A percentile compares a stretch with the other conserved stretches of the same genome.
Evolutionary conservation across 495 filamentous ascomycete species (phyloP).

Genomic region (Penicillium roqueforti): DNA sequence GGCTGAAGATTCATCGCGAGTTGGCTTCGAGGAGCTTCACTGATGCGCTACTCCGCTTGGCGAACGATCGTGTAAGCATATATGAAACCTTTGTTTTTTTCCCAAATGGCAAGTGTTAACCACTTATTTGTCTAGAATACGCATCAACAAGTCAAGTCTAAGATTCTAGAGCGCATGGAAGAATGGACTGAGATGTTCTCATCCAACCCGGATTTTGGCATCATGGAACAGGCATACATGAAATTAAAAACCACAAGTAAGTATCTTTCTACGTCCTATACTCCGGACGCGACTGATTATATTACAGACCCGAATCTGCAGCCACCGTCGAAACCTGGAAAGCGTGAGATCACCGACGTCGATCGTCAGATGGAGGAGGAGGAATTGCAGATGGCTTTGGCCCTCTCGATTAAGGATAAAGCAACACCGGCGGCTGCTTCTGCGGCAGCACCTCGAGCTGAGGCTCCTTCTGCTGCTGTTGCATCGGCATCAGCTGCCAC

Average conservation of each 20-base stretch:
- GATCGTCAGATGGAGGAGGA: conserved; percentile 97
- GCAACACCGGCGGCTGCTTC: neutral
- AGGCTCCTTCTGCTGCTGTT: conserved; percentile 25
- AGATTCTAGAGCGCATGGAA: conserved; percentile 93
- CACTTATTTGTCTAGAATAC: conserved; percentile 58
- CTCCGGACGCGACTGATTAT: conserved; percentile 1
- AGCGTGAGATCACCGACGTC: conserved; percentile 80
- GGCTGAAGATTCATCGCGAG: conserved; percentile 85
- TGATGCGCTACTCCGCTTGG: conserved; percentile 85
- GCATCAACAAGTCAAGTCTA: conserved; percentile 92
- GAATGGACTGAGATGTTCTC: conserved; percentile 96
- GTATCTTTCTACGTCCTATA: conserved; percentile 8
- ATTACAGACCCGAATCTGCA: conserved; percentile 78
- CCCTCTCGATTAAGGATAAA: conserved; percentile 84
- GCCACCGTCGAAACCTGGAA: conserved; percentile 86
- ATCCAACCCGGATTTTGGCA: conserved; percentile 84
- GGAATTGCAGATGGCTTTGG: conserved; percentile 93
- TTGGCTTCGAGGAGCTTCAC: conserved; percentile 93
- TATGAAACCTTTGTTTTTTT: neutral
- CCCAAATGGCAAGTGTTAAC: neutral
- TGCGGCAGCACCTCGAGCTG: conserved; percentile 22
- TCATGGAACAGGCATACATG: conserved; percentile 95
- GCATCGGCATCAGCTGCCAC: conserved; percentile 27
- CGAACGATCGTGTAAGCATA: conserved; percentile 66
- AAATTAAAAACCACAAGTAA: conserved; percentile 75